These are phyloP conservation scores for Eucalyptus sp. DNA, from an alignment of 345 rosid genomes.

Conservation along the genomic window DNA sequence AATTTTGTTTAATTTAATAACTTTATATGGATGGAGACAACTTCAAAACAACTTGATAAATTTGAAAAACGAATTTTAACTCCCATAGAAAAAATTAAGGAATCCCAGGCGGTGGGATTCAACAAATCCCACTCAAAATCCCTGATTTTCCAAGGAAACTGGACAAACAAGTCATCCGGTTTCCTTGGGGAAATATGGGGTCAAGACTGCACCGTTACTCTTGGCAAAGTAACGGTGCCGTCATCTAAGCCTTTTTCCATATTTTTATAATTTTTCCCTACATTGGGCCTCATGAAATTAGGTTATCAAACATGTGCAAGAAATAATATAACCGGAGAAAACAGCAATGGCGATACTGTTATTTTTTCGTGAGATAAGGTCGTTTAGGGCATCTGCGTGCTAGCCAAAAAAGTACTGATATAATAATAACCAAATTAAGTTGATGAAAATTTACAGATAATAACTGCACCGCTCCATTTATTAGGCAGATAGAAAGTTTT, in stretches of 20 bases:
- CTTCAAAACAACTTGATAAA: not conserved
- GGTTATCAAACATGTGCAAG: not conserved
- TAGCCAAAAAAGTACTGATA: not conserved
- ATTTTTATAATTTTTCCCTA: not conserved
- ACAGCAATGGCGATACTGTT: not conserved
- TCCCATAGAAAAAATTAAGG: too few species aligned
- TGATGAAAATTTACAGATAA: not conserved
- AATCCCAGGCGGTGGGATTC: too few species aligned
- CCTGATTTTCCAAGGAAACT: not conserved
- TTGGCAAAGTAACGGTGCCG: too few species aligned
- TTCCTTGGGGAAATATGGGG: too few species aligned
- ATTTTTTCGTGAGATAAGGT: not conserved
- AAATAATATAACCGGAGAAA: not conserved
- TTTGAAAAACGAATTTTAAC: not conserved
- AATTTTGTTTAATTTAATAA: not conserved
- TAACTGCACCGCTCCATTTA: not conserved
- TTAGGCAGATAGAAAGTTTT: not conserved
- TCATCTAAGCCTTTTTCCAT: too few species aligned
- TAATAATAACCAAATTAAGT: not conserved
- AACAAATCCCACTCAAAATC: not conserved
- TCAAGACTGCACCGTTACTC: too few species aligned
- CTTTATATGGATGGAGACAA: not conserved
- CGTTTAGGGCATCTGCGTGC: not conserved
- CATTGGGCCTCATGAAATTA: not conserved
- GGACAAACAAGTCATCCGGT: not conserved